Conservation (phyloP, 2,329 filamentous ascomycete genomes). For the Fusarium sp. region DNA sequence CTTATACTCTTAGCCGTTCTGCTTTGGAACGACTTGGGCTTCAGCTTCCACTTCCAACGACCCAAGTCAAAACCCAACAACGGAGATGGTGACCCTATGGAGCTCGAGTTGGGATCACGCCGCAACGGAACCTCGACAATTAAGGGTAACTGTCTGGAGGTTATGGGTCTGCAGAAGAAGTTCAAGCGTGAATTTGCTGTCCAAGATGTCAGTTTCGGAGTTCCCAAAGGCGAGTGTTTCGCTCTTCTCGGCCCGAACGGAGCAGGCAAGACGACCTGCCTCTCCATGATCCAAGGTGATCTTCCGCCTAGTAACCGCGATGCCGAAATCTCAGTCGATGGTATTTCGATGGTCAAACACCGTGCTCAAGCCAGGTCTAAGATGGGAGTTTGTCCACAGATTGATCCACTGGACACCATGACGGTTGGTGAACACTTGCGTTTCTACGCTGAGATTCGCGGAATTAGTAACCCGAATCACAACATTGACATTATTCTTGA, state of each 20-base stretch:
- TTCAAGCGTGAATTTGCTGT: neutral
- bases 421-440: conserved; percentile 77
- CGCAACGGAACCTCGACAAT: neutral
- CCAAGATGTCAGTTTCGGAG: neutral
- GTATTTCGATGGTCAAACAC: conserved; percentile 71
- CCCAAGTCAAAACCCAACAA: neutral
- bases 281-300: conserved; percentile 22
- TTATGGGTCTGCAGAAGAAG: neutral
- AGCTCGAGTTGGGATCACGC: neutral
- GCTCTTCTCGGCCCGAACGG: conserved; percentile 22
- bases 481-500: conserved; percentile 63
- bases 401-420: conserved; percentile 80
- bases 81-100: neutral
- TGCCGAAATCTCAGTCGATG: conserved; percentile 74
- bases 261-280: conserved; percentile 14
- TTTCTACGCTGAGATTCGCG: conserved; percentile 80
- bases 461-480: conserved; percentile 68
- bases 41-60: neutral
- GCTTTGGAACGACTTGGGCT: neutral
- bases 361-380: conserved; percentile 72
- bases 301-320: neutral
- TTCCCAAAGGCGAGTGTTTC: neutral
- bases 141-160: neutral
- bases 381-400: conserved; percentile 79
- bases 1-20: neutral